phyloP scores from a whole-genome alignment of 2,329 filamentous ascomycete genomes.

The Phaeosphaeria sp. region DNA sequence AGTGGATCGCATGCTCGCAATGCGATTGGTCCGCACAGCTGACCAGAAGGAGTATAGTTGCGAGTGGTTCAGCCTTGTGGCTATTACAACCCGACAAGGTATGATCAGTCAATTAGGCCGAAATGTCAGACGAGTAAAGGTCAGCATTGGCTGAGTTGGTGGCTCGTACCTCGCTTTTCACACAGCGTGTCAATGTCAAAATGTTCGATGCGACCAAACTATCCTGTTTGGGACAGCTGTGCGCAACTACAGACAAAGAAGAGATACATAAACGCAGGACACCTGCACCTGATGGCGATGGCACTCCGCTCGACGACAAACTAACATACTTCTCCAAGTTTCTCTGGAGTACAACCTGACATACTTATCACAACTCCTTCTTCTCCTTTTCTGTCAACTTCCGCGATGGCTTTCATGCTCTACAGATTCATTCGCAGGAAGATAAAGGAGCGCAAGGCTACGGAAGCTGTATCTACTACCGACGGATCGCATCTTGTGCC shows the following conservation, averaged over 20 bases:
- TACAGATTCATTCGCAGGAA: constrained; percentile 37
- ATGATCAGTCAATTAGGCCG: neutral
- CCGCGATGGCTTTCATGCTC: constrained; percentile 32
- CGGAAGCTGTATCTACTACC: constrained; percentile 25
- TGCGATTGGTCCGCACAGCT: constrained; percentile 28
- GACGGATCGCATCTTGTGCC: constrained; percentile 34
- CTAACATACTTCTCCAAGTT: neutral
- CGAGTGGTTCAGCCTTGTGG: neutral
- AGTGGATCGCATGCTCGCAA: neutral
- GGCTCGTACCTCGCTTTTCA: neutral
- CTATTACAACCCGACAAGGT: neutral
- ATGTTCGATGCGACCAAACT: neutral
- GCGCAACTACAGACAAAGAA: neutral
- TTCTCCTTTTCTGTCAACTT: neutral
- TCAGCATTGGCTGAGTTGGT: neutral
- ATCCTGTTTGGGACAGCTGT: constrained; percentile 11
- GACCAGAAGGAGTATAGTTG: constrained; percentile 18
- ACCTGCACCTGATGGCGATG: neutral
- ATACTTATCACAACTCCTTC: neutral
- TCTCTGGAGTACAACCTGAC: neutral
- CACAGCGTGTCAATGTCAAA: constrained; percentile 5
- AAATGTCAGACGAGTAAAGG: neutral
- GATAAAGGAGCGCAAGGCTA: constrained; percentile 24
- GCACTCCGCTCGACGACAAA: neutral
- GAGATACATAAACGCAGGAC: constrained; percentile 14